Conservation (phyloP, 139 green algal genomes). For the Coelastrella sp. region DNA sequence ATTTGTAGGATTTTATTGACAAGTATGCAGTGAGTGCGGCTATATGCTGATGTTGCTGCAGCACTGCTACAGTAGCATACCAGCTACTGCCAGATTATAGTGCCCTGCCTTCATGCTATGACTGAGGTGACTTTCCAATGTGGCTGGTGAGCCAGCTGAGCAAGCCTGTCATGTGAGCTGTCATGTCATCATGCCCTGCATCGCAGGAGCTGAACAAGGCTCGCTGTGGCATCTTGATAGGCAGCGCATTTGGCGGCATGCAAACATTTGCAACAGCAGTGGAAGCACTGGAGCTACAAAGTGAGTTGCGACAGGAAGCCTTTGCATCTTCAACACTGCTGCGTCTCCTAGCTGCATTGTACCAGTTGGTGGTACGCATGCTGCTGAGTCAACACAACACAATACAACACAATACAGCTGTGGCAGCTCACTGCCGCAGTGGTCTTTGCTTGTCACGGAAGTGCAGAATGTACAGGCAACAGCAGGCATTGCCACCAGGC, state of each 20-base stretch:
- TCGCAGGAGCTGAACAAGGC: conserved; percentile 39
- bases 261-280: conserved; percentile 85
- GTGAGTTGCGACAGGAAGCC: conserved; percentile 24
- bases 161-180: too few species aligned
- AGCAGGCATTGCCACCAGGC: neutral
- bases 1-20: too few species aligned
- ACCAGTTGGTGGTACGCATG: neutral
- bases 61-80: too few species aligned
- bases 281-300: conserved; percentile 56
- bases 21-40: too few species aligned
- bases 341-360: neutral
- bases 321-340: neutral
- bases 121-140: too few species aligned
- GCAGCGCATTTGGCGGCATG: conserved; percentile 93
- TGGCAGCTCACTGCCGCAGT: neutral
- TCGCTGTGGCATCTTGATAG: conserved; percentile 88
- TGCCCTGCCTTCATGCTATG: neutral
- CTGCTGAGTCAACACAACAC: too few species aligned
- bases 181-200: neutral
- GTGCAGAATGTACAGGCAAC: neutral
- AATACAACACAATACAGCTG: neutral
- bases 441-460: neutral
- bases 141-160: too few species aligned
- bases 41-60: too few species aligned
- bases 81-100: neutral